phyloP scores from a whole-genome alignment of 768 basidiomycete genomes.

The Auricularia cornea region DNA sequence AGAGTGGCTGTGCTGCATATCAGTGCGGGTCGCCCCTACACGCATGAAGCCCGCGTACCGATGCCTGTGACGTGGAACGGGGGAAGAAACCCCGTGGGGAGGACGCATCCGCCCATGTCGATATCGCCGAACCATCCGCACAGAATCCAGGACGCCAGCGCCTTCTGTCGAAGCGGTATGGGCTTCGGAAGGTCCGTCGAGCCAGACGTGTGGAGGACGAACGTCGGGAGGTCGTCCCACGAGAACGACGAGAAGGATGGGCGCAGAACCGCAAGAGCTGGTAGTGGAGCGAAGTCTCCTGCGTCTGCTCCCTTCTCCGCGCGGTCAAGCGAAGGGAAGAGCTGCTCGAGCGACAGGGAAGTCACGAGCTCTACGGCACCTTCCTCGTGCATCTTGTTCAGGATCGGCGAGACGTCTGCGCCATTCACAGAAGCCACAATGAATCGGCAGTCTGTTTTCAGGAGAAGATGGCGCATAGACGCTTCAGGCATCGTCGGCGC shows the following conservation, averaged over 20 bases:
- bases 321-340: background rate
- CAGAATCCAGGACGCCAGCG: background rate
- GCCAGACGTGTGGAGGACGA: background rate
- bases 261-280: background rate
- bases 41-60: background rate
- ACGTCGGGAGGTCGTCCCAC: background rate
- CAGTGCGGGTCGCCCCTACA: no score
- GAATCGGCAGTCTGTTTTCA: background rate
- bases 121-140: background rate
- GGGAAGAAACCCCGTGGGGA: background rate
- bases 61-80: background rate
- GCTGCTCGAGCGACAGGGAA: no score
- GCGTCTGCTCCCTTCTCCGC: background rate
- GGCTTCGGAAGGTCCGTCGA: background rate
- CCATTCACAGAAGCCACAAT: background rate
- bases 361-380: no score
- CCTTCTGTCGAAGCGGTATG: background rate
- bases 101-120: background rate
- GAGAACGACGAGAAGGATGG: background rate
- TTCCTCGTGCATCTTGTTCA: no score
- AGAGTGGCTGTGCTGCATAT: background rate
- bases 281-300: background rate
- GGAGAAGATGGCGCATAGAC: background rate
- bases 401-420: no score
- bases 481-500: background rate